phyloP scores from a whole-genome alignment of 1,284 basidiomycete species.

The Bjerkandera adusta region DNA sequence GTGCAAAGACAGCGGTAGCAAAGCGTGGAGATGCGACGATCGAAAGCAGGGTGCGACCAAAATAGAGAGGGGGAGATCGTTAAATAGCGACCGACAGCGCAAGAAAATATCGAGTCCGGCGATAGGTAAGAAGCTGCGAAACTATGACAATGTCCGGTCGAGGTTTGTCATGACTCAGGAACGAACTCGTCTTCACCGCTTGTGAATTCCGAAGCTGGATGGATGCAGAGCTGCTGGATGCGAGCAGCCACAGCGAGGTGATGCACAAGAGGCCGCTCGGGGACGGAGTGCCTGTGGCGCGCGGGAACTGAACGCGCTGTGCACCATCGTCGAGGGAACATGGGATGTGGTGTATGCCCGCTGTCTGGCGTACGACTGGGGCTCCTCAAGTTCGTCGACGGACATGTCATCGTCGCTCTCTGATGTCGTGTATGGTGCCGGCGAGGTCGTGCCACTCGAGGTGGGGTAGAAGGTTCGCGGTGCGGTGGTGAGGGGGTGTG shows the following conservation, averaged over 20 bases:
- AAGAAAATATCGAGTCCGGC: no score
- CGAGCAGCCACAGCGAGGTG: not conserved
- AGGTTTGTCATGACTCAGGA: no score
- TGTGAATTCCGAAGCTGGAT: no score
- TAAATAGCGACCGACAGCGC: no score
- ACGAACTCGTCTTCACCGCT: no score
- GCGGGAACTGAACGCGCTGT: not conserved
- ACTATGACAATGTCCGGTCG: no score
- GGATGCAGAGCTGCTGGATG: not conserved
- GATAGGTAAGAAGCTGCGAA: no score
- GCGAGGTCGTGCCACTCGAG: not conserved
- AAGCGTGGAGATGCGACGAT: no score
- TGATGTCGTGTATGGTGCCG: not conserved
- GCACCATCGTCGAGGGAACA: no score
- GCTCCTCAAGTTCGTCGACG: not conserved
- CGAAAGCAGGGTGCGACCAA: no score
- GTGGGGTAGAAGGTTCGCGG: conserved; percentile 5
- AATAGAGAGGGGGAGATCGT: no score
- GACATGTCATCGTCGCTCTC: not conserved
- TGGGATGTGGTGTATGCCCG: not conserved
- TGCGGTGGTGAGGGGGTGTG: conserved; percentile 11
- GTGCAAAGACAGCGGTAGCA: no score
- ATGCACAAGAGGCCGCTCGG: not conserved
- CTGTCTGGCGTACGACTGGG: not conserved
- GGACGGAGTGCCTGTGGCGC: not conserved